Evolutionary conservation across 306 rosid genomes (phyloP), one percentile per base, ranked within the genome.

Genomic region (Mimosa bimucronata): DNA sequence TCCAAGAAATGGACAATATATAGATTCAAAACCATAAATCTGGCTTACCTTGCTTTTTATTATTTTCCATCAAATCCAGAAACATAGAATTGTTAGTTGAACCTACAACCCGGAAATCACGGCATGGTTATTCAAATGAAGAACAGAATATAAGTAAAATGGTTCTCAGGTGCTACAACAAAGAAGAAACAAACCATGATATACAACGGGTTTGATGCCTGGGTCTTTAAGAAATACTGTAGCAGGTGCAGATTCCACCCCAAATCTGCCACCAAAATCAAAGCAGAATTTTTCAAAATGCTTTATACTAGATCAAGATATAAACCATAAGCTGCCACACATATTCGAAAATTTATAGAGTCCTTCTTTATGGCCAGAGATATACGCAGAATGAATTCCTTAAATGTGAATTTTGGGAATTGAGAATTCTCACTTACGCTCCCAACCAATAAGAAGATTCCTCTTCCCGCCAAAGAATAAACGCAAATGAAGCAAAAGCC

Each of bases 211-310:
- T 79, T 92, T 90, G 86, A 88, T 85, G 77, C 98, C 98, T 31
- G 98, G 97, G 85, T 90, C 98, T 89, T 92, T 95, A 83, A 95
- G 82, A 88, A 95, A 83, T 77, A 92, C 94, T 70, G 91, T 77
- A 57, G 98, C 94, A 66, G 98, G 97, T 30, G 98, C 98, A 41
- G 92, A 87, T 81, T 95, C 97, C 83, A 92, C 97, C 79, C 85
- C 98, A 85, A 95, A 90, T 86, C 98, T 95, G 88, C 80, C 53
- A 65, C 40, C 67, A 78, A 80, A 67, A 46, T 45, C 25, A 64
- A 76, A 80, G 26, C 29, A 60, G 44, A 71, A 66, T n/a, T 1
- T 29, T 18, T 62, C 50, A 76, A 58, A 23, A 60, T 62, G 72
- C 69, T 46, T 76, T 21, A 66, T 53, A 30, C 75, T 23, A 52